These are phyloP conservation scores for Cryptococcus sp. DNA, from an alignment of 1,284 basidiomycete genomes.

Conservation along the genomic window DNA sequence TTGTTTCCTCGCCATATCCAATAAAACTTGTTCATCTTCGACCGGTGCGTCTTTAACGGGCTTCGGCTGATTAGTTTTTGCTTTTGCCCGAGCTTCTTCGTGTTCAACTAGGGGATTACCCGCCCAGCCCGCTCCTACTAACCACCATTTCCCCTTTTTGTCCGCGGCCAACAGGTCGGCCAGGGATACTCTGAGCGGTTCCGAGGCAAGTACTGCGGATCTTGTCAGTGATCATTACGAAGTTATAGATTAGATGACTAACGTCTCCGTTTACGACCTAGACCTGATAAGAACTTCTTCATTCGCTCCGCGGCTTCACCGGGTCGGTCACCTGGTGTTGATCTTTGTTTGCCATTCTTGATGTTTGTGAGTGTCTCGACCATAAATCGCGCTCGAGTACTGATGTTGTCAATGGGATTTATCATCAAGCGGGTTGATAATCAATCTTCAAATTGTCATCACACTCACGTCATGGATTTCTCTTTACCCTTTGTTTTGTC, in stretches of 20 bases:
- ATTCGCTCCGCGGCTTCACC: constrained; percentile 63
- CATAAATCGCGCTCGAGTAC: constrained; percentile 71
- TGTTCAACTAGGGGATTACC: constrained; percentile 79
- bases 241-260: constrained; percentile 14
- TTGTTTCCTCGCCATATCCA: constrained; percentile 80
- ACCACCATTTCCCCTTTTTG: constrained; percentile 96
- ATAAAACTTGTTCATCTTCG: constrained; percentile 56
- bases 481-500: constrained; percentile 60
- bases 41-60: constrained; percentile 11
- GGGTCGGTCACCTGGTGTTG: constrained; percentile 55
- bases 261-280: constrained; percentile 75
- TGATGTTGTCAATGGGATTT: not conserved
- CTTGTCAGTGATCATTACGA: not conserved
- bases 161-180: constrained; percentile 80
- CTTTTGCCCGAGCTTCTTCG: constrained; percentile 18
- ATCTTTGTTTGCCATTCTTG: constrained; percentile 82
- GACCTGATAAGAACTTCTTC: constrained; percentile 72
- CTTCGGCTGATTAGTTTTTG: constrained; percentile 17
- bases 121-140: constrained; percentile 93
- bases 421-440: not conserved
- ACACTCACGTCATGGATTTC: constrained; percentile 57
- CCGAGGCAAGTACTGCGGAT: constrained; percentile 65
- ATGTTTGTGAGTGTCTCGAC: constrained; percentile 82
- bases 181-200: constrained; percentile 75
- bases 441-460: not conserved